A percentile compares a stretch with the other conserved stretches of the same genome.
These are phyloP conservation scores for Candida methanosorbosa DNA, from an alignment of 805 yeast genomes.

Conservation along the genomic window DNA sequence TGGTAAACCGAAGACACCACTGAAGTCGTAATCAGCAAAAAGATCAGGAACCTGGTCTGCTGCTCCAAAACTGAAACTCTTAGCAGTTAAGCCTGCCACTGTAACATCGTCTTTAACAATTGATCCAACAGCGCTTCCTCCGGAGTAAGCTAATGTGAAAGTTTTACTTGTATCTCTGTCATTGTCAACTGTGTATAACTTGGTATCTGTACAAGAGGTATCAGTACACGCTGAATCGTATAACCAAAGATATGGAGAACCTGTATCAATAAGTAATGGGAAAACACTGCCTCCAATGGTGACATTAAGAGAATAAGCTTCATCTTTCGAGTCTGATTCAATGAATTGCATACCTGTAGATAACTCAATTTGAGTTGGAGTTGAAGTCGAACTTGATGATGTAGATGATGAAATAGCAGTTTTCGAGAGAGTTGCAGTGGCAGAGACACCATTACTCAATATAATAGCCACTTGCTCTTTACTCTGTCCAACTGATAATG, in stretches of 20 bases:
- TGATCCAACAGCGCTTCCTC: slow-evolving; percentile 44
- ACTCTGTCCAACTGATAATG: not conserved
- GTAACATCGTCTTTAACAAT: slow-evolving; percentile 30
- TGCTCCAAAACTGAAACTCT: slow-evolving; percentile 42
- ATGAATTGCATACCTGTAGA: slow-evolving; percentile 18
- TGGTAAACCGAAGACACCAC: slow-evolving; percentile 57
- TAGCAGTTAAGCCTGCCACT: slow-evolving; percentile 26
- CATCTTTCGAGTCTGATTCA: slow-evolving; percentile 15
- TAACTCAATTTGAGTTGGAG: slow-evolving; percentile 1
- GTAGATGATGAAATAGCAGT: not conserved
- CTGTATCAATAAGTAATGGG: slow-evolving; percentile 54
- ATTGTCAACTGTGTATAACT: slow-evolving; percentile 14
- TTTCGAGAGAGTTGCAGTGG: not conserved
- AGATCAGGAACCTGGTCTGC: slow-evolving; percentile 45
- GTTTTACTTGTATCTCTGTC: slow-evolving; percentile 16
- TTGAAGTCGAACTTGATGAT: not conserved
- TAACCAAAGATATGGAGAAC: slow-evolving; percentile 58
- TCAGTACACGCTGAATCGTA: slow-evolving; percentile 43
- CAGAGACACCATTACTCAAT: not conserved
- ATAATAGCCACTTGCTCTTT: no score
- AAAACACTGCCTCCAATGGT: slow-evolving; percentile 32
- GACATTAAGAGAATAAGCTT: slow-evolving; percentile 31
- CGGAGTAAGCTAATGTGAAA: slow-evolving; percentile 43
- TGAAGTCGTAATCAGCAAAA: slow-evolving; percentile 42
- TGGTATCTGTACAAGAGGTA: slow-evolving; percentile 29